Evolutionary conservation across 305 asterid genomes (phyloP).

Genomic region (Galium porrigens): DNA sequence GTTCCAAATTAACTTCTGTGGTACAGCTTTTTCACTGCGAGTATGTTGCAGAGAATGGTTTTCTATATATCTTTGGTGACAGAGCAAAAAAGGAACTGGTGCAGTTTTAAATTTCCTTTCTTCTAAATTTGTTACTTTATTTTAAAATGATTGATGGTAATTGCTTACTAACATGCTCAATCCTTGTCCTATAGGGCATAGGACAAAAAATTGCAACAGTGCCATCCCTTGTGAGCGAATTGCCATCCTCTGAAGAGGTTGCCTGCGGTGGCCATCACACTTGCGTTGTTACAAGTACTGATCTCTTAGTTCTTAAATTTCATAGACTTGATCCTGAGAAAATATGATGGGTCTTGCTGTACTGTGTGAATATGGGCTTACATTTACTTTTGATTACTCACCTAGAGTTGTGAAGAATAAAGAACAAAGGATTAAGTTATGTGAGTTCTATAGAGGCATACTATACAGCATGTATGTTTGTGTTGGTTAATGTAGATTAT

Average conservation of each 20-base stretch:
- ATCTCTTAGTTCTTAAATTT: conserved; percentile 8
- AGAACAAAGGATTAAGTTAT: neutral
- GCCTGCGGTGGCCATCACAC: conserved; percentile 98
- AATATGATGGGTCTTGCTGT: neutral
- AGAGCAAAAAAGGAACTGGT: conserved; percentile 63
- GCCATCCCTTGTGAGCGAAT: conserved; percentile 40
- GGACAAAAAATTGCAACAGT: conserved; percentile 40
- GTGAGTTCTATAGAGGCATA: neutral
- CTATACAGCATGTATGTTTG: neutral
- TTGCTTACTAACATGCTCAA: conserved; percentile 11
- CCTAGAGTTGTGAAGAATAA: neutral
- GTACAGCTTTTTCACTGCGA: conserved; percentile 20
- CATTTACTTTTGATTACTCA: neutral
- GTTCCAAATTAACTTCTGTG: conserved; percentile 13
- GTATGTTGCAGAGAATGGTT: conserved; percentile 53
- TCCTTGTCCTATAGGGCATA: conserved; percentile 43
- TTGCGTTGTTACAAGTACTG: conserved; percentile 63
- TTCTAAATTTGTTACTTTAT: neutral
- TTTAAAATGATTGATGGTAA: neutral
- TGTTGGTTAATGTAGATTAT: neutral
- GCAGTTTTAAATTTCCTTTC: neutral
- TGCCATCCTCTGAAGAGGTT: conserved; percentile 55
- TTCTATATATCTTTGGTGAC: conserved; percentile 73
- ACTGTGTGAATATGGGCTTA: neutral
- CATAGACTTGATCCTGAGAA: neutral